Evolutionary conservation across 345 rosid species (phyloP), one percentile per base, ranked within the genome.

Genomic region (Camelina laxa): DNA sequence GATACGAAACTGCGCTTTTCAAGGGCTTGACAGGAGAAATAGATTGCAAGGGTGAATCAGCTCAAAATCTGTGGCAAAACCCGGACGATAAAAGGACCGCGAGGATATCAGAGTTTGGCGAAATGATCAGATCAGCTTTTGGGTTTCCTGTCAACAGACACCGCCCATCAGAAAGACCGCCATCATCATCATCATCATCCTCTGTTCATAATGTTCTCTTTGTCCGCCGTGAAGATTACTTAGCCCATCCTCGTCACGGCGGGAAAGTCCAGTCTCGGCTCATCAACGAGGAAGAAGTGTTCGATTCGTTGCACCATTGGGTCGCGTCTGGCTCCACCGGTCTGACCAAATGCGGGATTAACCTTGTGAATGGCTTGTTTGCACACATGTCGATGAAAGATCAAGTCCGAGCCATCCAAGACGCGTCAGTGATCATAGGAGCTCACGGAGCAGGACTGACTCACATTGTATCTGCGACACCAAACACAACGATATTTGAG

Each of bases 361-460:
- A 90, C 75, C 81, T 95, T 9, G 74, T 95, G 64, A 92, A 92
- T 63, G 99, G 99, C 66, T 65, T 92, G 72, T 79, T 95, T 80
- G 99, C 96, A 0, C 98, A 89, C 76, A 95, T 90, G 98, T 11
- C 92, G 1, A 85, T 92, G 99, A 95, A 81, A 77, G 93, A 92
- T 70, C 99, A 95, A 78, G 84, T 90, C 54, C 76, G 75, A 75
- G 89, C 92, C 65, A 86, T 92, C 73, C 97, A 92, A 81, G 98
- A 90, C 41, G 99, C 99, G 10, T 95, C 97, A 0, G 93, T 95
- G 75, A 89, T 95, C 60, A 82, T 95, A 49, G 89, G 97, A 63
- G 99, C 99, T 73, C 99, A 95, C 53, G 99, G 99, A 33, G 97
- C 99, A 3, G 99, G 99, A 24, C 86, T 92, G 20, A 92, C 99